Percentiles rank a stretch among this genome's conserved stretches.
phyloP scores from a whole-genome alignment of 495 filamentous ascomycete genomes.

The Cercophora sp. region DNA sequence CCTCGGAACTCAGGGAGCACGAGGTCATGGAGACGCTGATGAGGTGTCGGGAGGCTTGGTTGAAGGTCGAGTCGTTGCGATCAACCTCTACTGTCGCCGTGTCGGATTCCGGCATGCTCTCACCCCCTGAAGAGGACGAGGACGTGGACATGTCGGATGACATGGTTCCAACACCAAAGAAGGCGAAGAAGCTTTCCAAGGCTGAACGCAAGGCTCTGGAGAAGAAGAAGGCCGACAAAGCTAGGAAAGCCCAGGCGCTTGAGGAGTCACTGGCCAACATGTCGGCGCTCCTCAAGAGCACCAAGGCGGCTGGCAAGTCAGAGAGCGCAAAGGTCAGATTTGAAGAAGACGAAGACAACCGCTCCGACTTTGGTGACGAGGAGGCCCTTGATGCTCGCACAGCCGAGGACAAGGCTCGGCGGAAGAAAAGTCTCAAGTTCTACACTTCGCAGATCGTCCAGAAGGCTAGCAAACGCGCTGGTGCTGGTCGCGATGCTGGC shows the following conservation, averaged over 20 bases:
- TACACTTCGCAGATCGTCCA: constrained; percentile 95
- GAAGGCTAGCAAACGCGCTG: constrained; percentile 79
- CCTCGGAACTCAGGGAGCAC: constrained; percentile 77
- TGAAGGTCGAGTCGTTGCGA: constrained; percentile 61
- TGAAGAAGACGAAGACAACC: constrained; percentile 41
- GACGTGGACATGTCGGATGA: constrained; percentile 25
- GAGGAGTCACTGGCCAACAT: constrained; percentile 49
- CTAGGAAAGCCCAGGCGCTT: constrained; percentile 41
- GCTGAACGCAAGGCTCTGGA: constrained; percentile 25
- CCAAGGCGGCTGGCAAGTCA: constrained; percentile 37
- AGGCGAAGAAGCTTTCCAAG: constrained; percentile 31
- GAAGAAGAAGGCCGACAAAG: constrained; percentile 30
- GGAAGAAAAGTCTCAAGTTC: constrained; percentile 87
- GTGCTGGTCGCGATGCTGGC: constrained; percentile 76
- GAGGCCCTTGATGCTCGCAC: constrained; percentile 43
- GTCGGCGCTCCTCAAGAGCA: constrained; percentile 36
- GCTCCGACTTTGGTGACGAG: constrained; percentile 66
- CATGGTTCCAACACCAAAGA: constrained; percentile 21
- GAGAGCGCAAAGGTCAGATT: constrained; percentile 23
- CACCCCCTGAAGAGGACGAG: constrained; percentile 34
- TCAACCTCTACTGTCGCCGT: constrained; percentile 14
- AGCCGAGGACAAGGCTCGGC: constrained; percentile 75
- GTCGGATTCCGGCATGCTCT: constrained; percentile 26
- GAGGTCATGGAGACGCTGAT: constrained; percentile 82
- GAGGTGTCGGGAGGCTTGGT: constrained; percentile 76